Percentiles rank a stretch among this genome's conserved stretches.
Conservation (phyloP, 208 protist species). For the Crithidia bombi region DNA sequence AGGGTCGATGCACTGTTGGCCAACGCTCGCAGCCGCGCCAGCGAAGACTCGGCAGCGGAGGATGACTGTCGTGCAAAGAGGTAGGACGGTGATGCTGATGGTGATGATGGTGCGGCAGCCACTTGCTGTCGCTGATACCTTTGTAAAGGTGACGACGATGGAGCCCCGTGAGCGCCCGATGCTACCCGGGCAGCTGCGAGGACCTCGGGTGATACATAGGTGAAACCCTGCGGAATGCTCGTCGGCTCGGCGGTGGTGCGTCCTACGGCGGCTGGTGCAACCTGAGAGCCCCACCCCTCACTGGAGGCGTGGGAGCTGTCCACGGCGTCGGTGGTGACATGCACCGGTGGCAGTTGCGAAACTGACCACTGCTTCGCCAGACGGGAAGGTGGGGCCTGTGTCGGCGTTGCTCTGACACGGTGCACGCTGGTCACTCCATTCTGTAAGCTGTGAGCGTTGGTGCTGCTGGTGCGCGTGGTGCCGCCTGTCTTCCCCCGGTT, state of each 20-base stretch:
- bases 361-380: background rate
- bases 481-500: conserved; percentile 1
- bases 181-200: background rate
- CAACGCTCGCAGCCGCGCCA: conserved; percentile 32
- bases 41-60: conserved; percentile 15
- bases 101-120: background rate
- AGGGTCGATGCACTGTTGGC: conserved; percentile 15
- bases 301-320: background rate
- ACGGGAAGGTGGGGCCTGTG: background rate
- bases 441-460: background rate
- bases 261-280: background rate
- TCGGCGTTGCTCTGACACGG: background rate
- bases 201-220: conserved; percentile 7
- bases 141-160: background rate
- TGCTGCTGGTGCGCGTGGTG: background rate
- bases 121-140: background rate
- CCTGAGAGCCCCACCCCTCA: too few species aligned
- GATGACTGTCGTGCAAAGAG: background rate
- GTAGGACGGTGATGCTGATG: background rate
- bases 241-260: background rate
- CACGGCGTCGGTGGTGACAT: background rate
- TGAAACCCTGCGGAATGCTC: conserved; percentile 1
- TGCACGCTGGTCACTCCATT: background rate
- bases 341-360: background rate
- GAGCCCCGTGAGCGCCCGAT: background rate